Percentiles rank a stretch among this genome's conserved stretches.
Evolutionary conservation across 306 rosid genomes (phyloP).

Genomic region (Alnus glutinosa): DNA sequence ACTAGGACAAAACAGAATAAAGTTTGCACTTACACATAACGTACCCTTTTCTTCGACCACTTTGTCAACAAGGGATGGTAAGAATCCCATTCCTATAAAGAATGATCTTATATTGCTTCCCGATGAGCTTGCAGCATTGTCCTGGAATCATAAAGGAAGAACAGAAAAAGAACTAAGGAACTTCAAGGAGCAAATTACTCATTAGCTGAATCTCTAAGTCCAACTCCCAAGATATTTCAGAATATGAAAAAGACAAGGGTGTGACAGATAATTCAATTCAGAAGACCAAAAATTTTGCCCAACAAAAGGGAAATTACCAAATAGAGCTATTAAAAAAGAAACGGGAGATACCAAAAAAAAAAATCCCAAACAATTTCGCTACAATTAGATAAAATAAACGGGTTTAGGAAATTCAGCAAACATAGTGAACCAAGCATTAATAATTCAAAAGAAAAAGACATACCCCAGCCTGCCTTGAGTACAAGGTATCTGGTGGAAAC

Average conservation of each 20-base stretch:
- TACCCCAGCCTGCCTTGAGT: constrained; percentile 59
- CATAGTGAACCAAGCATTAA: no score
- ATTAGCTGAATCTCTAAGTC: not conserved
- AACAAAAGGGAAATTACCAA: not conserved
- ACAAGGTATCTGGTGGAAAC: constrained; percentile 40
- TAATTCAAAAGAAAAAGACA: not conserved
- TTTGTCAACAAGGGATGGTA: constrained; percentile 69
- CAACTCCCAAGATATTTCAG: no score
- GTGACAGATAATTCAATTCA: not conserved
- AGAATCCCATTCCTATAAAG: constrained; percentile 89
- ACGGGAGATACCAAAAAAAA: not conserved
- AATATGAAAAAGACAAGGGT: not conserved
- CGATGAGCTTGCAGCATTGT: constrained; percentile 75
- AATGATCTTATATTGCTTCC: constrained; percentile 56
- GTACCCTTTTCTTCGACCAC: constrained; percentile 84
- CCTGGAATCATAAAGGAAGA: constrained; percentile 38
- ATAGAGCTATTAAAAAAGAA: not conserved
- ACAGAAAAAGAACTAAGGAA: not conserved
- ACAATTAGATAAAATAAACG: not conserved
- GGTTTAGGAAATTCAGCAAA: no score
- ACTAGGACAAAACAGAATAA: constrained; percentile 4
- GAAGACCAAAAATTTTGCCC: not conserved
- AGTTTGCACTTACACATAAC: constrained; percentile 16
- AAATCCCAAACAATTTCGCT: not conserved
- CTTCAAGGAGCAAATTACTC: not conserved